These are phyloP conservation scores for Leishmania mexicana DNA, from an alignment of 208 protist species.

Conservation along the genomic window DNA sequence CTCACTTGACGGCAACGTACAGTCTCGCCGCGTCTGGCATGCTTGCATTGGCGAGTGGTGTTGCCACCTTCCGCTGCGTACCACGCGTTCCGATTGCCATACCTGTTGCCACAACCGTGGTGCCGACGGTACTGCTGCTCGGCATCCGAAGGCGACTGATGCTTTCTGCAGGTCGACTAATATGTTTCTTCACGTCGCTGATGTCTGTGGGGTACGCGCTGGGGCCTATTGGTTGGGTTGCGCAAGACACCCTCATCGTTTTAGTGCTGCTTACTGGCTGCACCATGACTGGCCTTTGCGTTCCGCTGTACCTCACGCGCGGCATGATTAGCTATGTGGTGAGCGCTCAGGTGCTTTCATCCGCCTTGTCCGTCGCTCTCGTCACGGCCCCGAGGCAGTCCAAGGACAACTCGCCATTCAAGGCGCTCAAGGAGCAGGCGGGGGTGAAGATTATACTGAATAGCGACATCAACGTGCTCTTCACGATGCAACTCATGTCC, in stretches of 20 bases:
- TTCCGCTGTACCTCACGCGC: conserved; percentile 81
- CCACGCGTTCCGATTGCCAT: conserved; percentile 64
- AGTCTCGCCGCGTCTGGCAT: conserved; percentile 52
- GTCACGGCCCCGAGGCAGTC: conserved; percentile 49
- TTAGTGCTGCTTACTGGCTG: conserved; percentile 55
- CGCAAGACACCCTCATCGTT: conserved; percentile 65
- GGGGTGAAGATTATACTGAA: conserved; percentile 56
- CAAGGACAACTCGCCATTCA: conserved; percentile 25
- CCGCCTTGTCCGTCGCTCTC: conserved; percentile 50
- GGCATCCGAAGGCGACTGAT: conserved; percentile 48
- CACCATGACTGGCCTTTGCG: conserved; percentile 70
- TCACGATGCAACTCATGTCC: conserved; percentile 72
- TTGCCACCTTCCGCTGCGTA: conserved; percentile 42
- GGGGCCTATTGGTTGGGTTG: conserved; percentile 78
- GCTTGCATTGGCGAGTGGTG: conserved; percentile 43
- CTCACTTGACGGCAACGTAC: conserved; percentile 66
- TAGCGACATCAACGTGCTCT: conserved; percentile 71
- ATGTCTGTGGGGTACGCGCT: conserved; percentile 67
- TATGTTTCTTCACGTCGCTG: conserved; percentile 47
- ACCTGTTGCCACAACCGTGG: conserved; percentile 45
- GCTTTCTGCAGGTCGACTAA: conserved; percentile 34
- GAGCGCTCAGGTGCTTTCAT: conserved; percentile 75
- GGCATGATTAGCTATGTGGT: conserved; percentile 84
- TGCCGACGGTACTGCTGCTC: conserved; percentile 51
- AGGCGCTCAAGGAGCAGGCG: conserved; percentile 32